Percentiles rank a stretch among this genome's conserved stretches.
Conservation (phyloP, 345 rosid species). For the Populus davidiana region DNA sequence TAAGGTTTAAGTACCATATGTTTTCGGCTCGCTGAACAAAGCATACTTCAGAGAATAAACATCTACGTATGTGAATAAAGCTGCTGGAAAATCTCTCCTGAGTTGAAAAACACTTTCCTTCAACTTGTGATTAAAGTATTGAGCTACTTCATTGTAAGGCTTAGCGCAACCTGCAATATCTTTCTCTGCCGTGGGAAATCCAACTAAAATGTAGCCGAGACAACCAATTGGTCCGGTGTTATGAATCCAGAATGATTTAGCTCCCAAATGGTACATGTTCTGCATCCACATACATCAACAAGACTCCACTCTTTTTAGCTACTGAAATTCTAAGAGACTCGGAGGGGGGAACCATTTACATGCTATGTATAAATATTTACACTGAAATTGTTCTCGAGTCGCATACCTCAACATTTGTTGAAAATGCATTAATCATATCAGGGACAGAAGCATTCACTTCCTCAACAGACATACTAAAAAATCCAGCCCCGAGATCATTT, state of each 20-base stretch:
- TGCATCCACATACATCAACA: slow-evolving; percentile 13
- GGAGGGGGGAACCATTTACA: background rate
- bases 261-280: slow-evolving; percentile 42
- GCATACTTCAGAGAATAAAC: slow-evolving; percentile 26
- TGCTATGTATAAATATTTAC: background rate
- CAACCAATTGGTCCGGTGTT: slow-evolving; percentile 74
- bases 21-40: background rate
- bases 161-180: slow-evolving; percentile 48
- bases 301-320: slow-evolving; percentile 26
- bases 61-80: slow-evolving; percentile 47
- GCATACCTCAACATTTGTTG: slow-evolving; percentile 36
- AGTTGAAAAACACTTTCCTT: slow-evolving; percentile 31
- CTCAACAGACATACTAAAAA: slow-evolving; percentile 24
- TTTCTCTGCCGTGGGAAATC: slow-evolving; percentile 17
- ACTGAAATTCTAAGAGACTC: background rate
- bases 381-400: background rate
- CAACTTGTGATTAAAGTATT: slow-evolving; percentile 41
- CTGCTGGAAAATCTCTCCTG: slow-evolving; percentile 31
- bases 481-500: slow-evolving; percentile 44
- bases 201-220: slow-evolving; percentile 36
- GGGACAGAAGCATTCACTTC: slow-evolving; percentile 45
- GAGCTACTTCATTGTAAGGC: slow-evolving; percentile 44
- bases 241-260: slow-evolving; percentile 61
- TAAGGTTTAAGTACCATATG: background rate
- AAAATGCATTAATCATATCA: slow-evolving; percentile 33